Base-by-base conservation (phyloP, 202 grass and related monocot species). In the Hordeum pubiflorum region DNA sequence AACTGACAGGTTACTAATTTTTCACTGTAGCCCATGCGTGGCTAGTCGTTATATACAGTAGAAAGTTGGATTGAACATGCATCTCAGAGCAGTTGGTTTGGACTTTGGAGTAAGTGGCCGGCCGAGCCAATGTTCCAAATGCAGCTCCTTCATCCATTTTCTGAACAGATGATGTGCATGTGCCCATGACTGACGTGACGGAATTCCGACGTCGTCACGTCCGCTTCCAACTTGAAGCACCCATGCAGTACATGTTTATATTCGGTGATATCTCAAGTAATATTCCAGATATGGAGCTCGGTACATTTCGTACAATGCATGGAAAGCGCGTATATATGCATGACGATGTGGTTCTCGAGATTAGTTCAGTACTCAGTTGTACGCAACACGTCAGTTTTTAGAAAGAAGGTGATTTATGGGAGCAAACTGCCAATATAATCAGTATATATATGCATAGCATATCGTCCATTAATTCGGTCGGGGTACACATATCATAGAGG, bases 181-280 rank as follows among this genome's bases (percentile, higher is more conserved):
- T n/a, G 5, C 48, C 17, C 50, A 8, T 54, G 50, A 1, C 50
- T n/a, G 17, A 12, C 2, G 2, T 14, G 18, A 14, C 38, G 38
- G 73, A 23, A 18, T 72, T 2, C 24, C 2, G 3, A 27, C 43
- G 15, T 41, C 67, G 40, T 52, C 40, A 10, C 22, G 2, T 33
- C 24, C 48, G 52, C 71, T 14, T 18, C 29, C 43, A 13, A 14
- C 36, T 68, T 20, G 37, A 70, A 70, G 52, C 18, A 2, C 17
- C 17, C 17, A 54, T 54, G 50, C 50, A 44, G 69, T 46, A 29
- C 4, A 7, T 14, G 12, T 1, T 69, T 34, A 80, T 84, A 88
- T 81, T 70, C 63, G 57, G 68, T 58, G 63, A 31, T 69, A 81
- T 44, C 65, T 65, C 63, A 61, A 59, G 63, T 2, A 18, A 65